phyloP scores from a whole-genome alignment of 1,139 yeast species.

The Suhomyces kunorum region DNA sequence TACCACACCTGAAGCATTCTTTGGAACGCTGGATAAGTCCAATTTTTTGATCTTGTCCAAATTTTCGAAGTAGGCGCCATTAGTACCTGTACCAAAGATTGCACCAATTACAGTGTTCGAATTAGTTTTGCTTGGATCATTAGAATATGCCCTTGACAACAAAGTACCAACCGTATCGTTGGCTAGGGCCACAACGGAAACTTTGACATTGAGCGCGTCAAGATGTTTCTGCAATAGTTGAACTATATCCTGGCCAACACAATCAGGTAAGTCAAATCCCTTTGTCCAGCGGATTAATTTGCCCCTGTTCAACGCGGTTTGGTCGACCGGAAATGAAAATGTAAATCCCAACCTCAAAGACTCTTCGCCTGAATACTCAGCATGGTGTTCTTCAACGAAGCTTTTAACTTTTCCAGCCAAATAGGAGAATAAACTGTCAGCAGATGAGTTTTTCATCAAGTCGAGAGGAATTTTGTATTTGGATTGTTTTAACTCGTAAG shows the following conservation, averaged over 20 bases:
- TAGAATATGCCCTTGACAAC: conserved; percentile 82
- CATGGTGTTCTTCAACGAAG: conserved; percentile 67
- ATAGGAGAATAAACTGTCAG: conserved; percentile 63
- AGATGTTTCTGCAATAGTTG: conserved; percentile 67
- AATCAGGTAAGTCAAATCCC: conserved; percentile 83
- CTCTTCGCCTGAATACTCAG: conserved; percentile 35
- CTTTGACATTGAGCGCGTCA: conserved; percentile 59
- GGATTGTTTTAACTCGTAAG: conserved; percentile 68
- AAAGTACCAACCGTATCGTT: conserved; percentile 95
- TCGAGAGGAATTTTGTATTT: conserved; percentile 75
- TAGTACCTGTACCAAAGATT: conserved; percentile 95
- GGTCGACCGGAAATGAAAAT: conserved; percentile 88
- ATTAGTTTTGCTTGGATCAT: conserved; percentile 54
- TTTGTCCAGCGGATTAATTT: conserved; percentile 91
- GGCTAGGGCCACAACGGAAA: conserved; percentile 81
- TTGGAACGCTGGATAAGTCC: conserved; percentile 32
- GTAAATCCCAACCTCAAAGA: conserved; percentile 82
- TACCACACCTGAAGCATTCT: conserved; percentile 71
- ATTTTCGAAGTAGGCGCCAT: conserved; percentile 87
- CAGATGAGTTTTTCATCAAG: conserved; percentile 57
- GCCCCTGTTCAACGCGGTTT: conserved; percentile 76
- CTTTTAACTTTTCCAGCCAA: conserved; percentile 67
- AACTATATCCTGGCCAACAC: conserved; percentile 82
- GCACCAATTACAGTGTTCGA: conserved; percentile 81
- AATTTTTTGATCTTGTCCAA: conserved; percentile 71